Evolutionary conservation across 352 stramenopile genomes (phyloP), one percentile per base, ranked within the genome.

Genomic region (Phytophthora melonis): DNA sequence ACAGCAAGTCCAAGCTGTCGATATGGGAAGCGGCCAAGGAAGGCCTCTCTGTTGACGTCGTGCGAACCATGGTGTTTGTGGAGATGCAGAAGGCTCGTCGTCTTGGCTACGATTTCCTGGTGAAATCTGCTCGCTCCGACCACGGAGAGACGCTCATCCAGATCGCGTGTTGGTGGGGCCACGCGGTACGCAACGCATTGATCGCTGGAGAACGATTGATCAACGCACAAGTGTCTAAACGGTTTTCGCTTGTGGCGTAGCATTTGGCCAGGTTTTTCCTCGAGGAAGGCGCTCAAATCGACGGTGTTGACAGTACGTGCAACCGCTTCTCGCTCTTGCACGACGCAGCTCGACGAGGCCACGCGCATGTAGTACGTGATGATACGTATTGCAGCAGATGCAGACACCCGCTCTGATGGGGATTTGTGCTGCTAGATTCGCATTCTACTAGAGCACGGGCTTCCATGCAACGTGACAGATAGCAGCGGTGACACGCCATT

Each of bases 21-120:
- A 90, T 92, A 30, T 93, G 87, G 87, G 87, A 93, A 62, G 84
- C 87, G 8, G 77, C 81, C 1, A 85, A 81, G 55, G 87, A 87
- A 69, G 87, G 87, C 2, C 47, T 76, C 5, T 25, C 78, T 1
- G 81, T 92, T 1, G 80, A 91, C 3, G 66, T 80, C 14, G 68
- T 93, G 47, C 82, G 80, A 19, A 54, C 81, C 3, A 84, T 92
- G 75, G 61, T 92, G 0, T 83, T 80, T 57, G 80, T 76, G 0
- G 87, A 93, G 58, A 88, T 86, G 69, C 85, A 90, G 53, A 92
- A 91, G 45, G 82, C 87, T 18, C 77, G 79, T n/a, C 73, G 83
- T 50, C 74, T 85, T 25, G 85, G 82, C 7, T 90, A 88, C 50
- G 76, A 86, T 34, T 93, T 93, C 39, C 54, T 76, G 10, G 62